phyloP scores from a whole-genome alignment of 2,329 filamentous ascomycete genomes.

The Botryotinia convoluta region DNA sequence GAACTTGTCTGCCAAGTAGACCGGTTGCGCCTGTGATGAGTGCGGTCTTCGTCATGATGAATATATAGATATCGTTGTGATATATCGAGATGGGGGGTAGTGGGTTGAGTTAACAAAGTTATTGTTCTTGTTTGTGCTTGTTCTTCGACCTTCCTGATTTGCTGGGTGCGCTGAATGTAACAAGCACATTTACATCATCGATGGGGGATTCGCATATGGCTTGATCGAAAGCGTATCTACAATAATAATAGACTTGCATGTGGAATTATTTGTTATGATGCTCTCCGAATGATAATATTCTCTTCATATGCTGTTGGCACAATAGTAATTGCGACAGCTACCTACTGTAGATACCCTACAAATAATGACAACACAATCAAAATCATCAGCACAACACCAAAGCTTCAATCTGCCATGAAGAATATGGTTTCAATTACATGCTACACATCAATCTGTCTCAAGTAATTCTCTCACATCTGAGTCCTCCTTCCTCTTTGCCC shows the following conservation, averaged over 20 bases:
- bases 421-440: too few relatives aligned
- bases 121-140: neutral
- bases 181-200: neutral
- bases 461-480: neutral
- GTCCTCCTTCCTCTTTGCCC: too few relatives aligned
- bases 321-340: neutral
- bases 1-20: slow-evolving; percentile 76
- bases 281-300: neutral
- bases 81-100: neutral
- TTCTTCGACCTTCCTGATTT: slow-evolving; percentile 4
- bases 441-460: neutral
- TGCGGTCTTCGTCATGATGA: slow-evolving; percentile 49
- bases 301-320: neutral
- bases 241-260: neutral
- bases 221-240: neutral
- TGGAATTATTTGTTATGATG: neutral
- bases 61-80: neutral
- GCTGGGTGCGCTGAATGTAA: neutral
- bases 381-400: neutral
- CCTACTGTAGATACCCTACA: neutral
- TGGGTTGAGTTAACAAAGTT: neutral
- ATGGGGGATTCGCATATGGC: neutral
- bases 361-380: neutral
- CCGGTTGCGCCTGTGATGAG: slow-evolving; percentile 84
- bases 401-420: neutral